Base-by-base conservation (phyloP, 768 basidiomycete genomes). In the Leucocoprinus leucothites region DNA sequence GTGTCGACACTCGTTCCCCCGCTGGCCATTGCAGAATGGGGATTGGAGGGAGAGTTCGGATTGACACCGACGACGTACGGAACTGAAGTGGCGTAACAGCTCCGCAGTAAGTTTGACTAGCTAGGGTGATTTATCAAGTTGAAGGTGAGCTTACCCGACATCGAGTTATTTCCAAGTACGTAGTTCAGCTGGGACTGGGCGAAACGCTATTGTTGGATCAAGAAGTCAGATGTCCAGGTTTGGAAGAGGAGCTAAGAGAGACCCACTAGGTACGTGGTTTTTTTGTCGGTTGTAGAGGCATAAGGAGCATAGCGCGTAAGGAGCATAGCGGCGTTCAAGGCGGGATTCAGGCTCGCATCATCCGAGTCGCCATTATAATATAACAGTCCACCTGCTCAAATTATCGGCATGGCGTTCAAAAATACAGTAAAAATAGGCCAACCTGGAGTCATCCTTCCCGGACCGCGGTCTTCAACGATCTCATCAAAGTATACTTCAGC, bases 11-110 rank as follows among this genome's bases (percentile, higher is more conserved):
- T 81, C 53, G 79, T 76, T 1, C 91, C 93, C 26, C 94, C 94
- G 56, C 87, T 88, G 2, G 95, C 89, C 72, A 89, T 79, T 1
- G 93, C 94, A 4, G 89, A 91, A 65, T 96, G 94, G 1, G 94
- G 94, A 67, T 96, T 97, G 45, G 78, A 70, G 0, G 94, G 94
- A 11, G 95, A 89, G 66, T 96, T 95, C 1, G 94, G 91, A 69
- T 96, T 92, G 46, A 78, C 74, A 36, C 95, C 94, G 21, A 97
- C 93, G 47, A 97, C 70, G 67, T 97, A 98, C 1, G 89, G 86
- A 9, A 82, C 88, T 85, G 60, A 35, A 5, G 31, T 42, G 48
- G 28, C 9, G 13, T 19, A 35, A 47, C 53, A 47, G 40, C 21
- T 44, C 28, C 13, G 43, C 25, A 31, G 31, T 53, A 28, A 41